phyloP scores from a whole-genome alignment of 2,329 filamentous ascomycete genomes.

The Fusarium albosuccineum region DNA sequence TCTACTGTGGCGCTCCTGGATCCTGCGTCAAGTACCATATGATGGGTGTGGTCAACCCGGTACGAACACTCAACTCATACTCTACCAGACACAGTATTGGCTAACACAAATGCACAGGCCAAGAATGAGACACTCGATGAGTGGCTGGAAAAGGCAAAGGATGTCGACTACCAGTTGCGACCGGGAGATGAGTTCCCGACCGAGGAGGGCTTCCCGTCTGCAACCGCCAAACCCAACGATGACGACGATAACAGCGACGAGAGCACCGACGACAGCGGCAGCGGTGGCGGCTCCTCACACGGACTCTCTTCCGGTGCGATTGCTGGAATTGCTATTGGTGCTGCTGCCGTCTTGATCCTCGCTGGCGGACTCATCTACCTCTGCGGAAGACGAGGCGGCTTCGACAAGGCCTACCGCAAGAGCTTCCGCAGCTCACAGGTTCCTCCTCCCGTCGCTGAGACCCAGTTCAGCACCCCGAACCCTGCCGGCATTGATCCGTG shows the following conservation, averaged over 20 bases:
- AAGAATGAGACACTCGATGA: slow-evolving; percentile 60
- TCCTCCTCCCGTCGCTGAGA: slow-evolving; percentile 34
- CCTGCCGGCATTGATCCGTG: slow-evolving; percentile 32
- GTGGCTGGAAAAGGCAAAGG: slow-evolving; percentile 62
- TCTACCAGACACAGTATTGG: background rate
- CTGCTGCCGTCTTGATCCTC: slow-evolving; percentile 58
- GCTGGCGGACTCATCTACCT: slow-evolving; percentile 62
- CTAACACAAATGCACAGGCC: slow-evolving; percentile 53
- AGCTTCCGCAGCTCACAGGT: slow-evolving; percentile 37
- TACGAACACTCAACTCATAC: slow-evolving; percentile 49
- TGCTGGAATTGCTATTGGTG: slow-evolving; percentile 70
- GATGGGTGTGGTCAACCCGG: slow-evolving; percentile 82
- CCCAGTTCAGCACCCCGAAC: slow-evolving; percentile 35
- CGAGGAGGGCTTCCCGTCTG: slow-evolving; percentile 54
- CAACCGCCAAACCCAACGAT: slow-evolving; percentile 13
- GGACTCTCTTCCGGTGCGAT: slow-evolving; percentile 62
- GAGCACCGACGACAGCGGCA: slow-evolving; percentile 3
- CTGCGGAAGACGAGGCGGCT: slow-evolving; percentile 56
- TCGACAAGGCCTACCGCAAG: slow-evolving; percentile 48
- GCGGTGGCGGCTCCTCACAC: slow-evolving; percentile 4
- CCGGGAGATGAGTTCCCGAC: slow-evolving; percentile 69
- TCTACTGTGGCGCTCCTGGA: slow-evolving; percentile 75
- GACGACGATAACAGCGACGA: slow-evolving; percentile 21
- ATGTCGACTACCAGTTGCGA: slow-evolving; percentile 64
- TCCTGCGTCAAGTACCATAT: slow-evolving; percentile 77